Evolutionary conservation across 306 rosid species (phyloP), one percentile per base, ranked within the genome.

Genomic region (Cucumis melo): DNA sequence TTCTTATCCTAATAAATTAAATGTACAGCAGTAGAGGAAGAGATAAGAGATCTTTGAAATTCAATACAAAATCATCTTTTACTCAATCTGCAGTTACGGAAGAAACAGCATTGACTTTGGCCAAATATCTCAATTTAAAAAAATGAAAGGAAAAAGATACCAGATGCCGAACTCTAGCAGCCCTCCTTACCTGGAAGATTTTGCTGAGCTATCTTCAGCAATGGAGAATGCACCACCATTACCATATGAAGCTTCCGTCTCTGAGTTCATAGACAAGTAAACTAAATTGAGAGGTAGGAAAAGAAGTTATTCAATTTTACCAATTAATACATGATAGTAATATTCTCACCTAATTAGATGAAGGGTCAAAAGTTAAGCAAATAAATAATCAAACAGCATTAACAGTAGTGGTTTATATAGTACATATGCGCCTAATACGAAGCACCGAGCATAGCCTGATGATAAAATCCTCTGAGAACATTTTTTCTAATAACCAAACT

Each of bases 101-200:
- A 42, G 48, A 68, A n/a, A 21, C n/a, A 2, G 71, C n/a, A 63
- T 42, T 39, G 10, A 29, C 74, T 67, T 67, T 17, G 53, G 56
- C 20, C 36, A 68, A 44, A 67, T 66, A 3, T 46, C 53, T 46
- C 53, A 46, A 46, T 12, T 12, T 46, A 46, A 46, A 46, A 12
- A 46, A 46, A 46, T 12, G 55, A 42, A 20, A 67, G 55, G 55
- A 39, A 65, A 39, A 65, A 10, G 55, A 42, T 70, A 70, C 75
- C 38, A 70, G 21, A 68, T 42, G 6, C 20, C 10, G 7, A 72
- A 72, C 34, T 72, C 34, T 71, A 14, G 8, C 48, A 57, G 81
- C n/a, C 70, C 65, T 75, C 67, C 91, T 89, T 83, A 90, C 90
- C 70, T 75, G 80, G 86, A 81, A 80, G 66, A 70, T 74, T 85